Base-by-base conservation (phyloP, 2,329 filamentous ascomycete genomes). In the Paraphaeosphaeria sporulosa region DNA sequence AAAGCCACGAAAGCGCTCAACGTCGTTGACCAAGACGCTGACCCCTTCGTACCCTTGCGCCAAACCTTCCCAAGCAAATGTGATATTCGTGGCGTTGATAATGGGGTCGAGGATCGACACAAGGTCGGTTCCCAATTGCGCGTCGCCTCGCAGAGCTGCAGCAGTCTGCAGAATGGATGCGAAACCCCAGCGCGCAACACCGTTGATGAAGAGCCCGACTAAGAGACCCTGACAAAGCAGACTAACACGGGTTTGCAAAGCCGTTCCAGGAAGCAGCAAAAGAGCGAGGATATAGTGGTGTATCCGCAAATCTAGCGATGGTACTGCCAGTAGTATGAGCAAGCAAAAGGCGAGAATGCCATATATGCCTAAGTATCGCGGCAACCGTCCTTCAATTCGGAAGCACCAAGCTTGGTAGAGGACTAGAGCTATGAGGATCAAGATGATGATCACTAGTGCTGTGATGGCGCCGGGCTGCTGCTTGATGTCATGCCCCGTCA, bases 151-250 rank as follows among this genome's bases (percentile, higher is more conserved):
- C 19, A 98, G 79, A 0, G 89, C 87, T 0, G 79, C 84, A 0
- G 90, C 86, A 0, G 95, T 98, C 79, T 99, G 90, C 17, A 98
- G 84, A 44, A 98, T 87, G 0, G 91, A 85, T 61, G 93, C 94
- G 74, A 96, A 98, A 0, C 93, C 93, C 95, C 95, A 98, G 42
- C 94, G 86, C 4, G 94, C 94, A 60, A 96, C 88, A 55, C 95
- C 94, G 73, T 97, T 97, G 79, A 97, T 89, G 77, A 97, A 98
- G 0, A 98, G 85, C 0, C 95, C 95, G 6, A 98, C 82, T 0
- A 99, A 83, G 1, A 99, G 80, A 5, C 95, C 95, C 76, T 98
- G 94, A 70, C 93, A 97, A 1, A 97, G 76, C n/a, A 98, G 82
- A 1, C 90, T 90, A 0, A 92, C 90, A 0, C 95, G 87, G 2